Base-by-base conservation (phyloP, 2,329 filamentous ascomycete genomes). In the Tolypocladium cylindrosporum region DNA sequence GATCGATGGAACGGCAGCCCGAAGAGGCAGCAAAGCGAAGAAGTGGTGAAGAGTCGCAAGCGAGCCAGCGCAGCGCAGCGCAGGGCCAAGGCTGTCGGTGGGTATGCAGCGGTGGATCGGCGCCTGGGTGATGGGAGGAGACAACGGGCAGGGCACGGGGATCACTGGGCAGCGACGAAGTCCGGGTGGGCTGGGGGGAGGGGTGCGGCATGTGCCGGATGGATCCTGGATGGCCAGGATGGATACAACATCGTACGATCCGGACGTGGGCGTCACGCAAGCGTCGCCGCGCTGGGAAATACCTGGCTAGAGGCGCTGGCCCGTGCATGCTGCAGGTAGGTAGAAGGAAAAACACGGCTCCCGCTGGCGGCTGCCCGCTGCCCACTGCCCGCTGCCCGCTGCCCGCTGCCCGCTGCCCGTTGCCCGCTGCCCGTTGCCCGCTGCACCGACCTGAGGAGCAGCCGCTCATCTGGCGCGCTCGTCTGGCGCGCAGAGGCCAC, bases 201-300 rank as follows among this genome's bases (percentile, higher is more conserved):
- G 55, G 41, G 45, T 24, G 55, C 58, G 59, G 56, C 56, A 58
- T 42, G 54, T 59, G 56, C 58, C 58, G 58, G 55, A 52, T 36
- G 58, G 52, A 24, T 24, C 54, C 54, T 40, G 42, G 36, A 27
- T 40, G 42, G 45, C 45, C 27, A 21, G 43, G 43, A 45, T 45
- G 42, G 21, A 24, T 45, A 11, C 27, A 41, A 57, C 39, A 60
- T 60, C 59, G 56, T 60, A 60, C 45, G 59, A 60, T 58, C 40
- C 36, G 53, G 57, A 56, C 40, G 57, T 45, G 45, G 39, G 56
- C 19, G 56, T 52, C 48, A 53, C 51, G 37, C 39, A 43, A 34
- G 53, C 42, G 52, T 34, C 52, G 37, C 52, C 37, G 24, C 14
- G 52, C 21, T 42, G 21, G 37, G 52, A 54, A 36, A n/a, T 13